Evolutionary conservation across 441 rosid genomes (phyloP).

Genomic region (Pelargonium myrrhifolium): DNA sequence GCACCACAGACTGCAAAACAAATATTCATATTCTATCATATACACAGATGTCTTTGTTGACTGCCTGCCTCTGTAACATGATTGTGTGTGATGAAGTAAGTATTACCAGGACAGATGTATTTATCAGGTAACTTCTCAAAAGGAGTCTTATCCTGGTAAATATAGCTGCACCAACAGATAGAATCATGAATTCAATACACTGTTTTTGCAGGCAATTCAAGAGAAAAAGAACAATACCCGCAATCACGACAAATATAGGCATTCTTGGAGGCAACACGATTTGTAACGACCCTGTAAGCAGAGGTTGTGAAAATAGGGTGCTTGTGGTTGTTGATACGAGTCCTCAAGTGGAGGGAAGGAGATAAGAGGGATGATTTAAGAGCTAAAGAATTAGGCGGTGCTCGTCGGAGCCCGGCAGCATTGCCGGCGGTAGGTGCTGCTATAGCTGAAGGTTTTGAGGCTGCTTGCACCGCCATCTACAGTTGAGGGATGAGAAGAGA

Average conservation of each 20-base stretch:
- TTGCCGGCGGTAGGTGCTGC: constrained; percentile 26
- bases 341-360: constrained; percentile 35
- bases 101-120: constrained; percentile 79
- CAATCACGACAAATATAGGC: constrained; percentile 90
- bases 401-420: constrained; percentile 24
- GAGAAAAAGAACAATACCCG: constrained; percentile 37
- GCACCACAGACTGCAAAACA: constrained; percentile 76
- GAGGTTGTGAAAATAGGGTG: constrained; percentile 23
- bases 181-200: too few species aligned
- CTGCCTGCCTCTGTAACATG: too few species aligned
- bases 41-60: too few species aligned
- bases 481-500: constrained; percentile 15
- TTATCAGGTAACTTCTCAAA: constrained; percentile 70
- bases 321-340: constrained; percentile 20
- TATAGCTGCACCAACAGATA: constrained; percentile 72
- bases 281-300: constrained; percentile 44
- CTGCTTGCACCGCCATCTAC: constrained; percentile 30
- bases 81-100: background rate
- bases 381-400: constrained; percentile 34
- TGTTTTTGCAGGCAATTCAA: background rate
- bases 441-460: constrained; percentile 23
- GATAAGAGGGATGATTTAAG: constrained; percentile 43
- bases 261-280: constrained; percentile 82
- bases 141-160: constrained; percentile 83
- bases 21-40: too few species aligned